A percentile compares a stretch with the other conserved stretches of the same genome.
Conservation (phyloP, 176 grass and related monocot species). For the Alloteropsis semialata region DNA sequence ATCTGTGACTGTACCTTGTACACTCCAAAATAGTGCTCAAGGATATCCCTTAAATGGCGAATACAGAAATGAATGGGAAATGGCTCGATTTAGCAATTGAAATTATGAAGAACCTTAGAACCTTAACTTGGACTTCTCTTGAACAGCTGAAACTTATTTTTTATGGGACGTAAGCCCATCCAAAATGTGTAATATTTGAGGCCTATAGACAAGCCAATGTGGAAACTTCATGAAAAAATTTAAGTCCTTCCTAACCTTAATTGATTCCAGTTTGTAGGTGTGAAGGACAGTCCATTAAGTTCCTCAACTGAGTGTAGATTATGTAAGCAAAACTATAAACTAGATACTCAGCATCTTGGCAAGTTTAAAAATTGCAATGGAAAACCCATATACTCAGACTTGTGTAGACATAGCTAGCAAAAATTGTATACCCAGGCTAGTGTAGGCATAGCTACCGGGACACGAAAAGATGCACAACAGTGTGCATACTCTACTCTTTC, state of each 20-base stretch:
- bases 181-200: not conserved
- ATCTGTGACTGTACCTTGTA: not conserved
- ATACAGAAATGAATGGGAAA: not conserved
- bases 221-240: not conserved
- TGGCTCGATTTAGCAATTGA: not conserved
- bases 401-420: slow-evolving; percentile 14
- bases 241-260: not conserved
- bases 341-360: slow-evolving; percentile 3
- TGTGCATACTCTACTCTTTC: slow-evolving; percentile 33
- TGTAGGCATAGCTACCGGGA: slow-evolving; percentile 10
- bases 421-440: not conserved
- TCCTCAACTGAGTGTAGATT: not conserved
- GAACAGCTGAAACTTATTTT: not conserved
- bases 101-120: not conserved
- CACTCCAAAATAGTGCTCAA: not conserved
- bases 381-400: slow-evolving; percentile 30
- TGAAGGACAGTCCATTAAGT: not conserved
- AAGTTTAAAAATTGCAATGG: slow-evolving; percentile 25
- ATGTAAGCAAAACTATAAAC: slow-evolving; percentile 9
- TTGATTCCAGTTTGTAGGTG: slow-evolving; percentile 10
- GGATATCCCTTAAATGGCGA: not conserved
- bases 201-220: not conserved
- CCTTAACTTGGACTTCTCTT: slow-evolving; percentile 6
- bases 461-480: slow-evolving; percentile 20
- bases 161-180: not conserved